Evolutionary conservation across 192 early-diverging fungal species (phyloP).

Genomic region (Mortierella hygrophila): DNA sequence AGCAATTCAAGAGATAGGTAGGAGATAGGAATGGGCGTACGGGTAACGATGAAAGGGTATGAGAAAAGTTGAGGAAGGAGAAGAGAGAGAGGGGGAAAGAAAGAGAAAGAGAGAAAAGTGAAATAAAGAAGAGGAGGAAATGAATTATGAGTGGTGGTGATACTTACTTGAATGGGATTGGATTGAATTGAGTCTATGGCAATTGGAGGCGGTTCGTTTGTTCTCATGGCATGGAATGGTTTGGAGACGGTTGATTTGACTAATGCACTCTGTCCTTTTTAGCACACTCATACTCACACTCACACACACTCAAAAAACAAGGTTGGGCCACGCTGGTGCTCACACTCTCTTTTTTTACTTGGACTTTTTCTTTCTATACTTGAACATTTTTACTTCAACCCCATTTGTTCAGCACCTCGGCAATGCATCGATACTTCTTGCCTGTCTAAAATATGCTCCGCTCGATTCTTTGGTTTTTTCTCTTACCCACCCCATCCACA

Average conservation of each 20-base stretch:
- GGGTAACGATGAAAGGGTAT: not conserved
- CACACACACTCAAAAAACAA: not conserved
- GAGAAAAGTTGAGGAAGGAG: not conserved
- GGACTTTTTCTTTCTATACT: not conserved
- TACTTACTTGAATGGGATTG: not conserved
- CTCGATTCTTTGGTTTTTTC: not conserved
- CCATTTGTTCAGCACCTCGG: not conserved
- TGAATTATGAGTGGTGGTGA: not conserved
- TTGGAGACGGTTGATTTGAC: too few species aligned
- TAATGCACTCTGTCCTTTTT: too few species aligned
- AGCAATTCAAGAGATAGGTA: not conserved
- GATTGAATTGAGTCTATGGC: not conserved
- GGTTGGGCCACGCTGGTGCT: not conserved
- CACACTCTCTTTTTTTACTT: not conserved
- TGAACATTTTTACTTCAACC: not conserved
- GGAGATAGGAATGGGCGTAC: not conserved
- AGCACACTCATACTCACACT: too few species aligned
- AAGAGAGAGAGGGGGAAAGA: not conserved
- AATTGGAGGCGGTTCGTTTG: too few species aligned
- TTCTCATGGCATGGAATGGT: too few species aligned
- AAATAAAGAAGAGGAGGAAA: not conserved
- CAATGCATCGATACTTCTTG: not conserved
- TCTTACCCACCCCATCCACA: too few species aligned
- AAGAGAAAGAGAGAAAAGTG: not conserved
- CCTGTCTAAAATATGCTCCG: not conserved